Conservation (phyloP, 768 basidiomycete genomes). For the Pleurotus pulmonarius region DNA sequence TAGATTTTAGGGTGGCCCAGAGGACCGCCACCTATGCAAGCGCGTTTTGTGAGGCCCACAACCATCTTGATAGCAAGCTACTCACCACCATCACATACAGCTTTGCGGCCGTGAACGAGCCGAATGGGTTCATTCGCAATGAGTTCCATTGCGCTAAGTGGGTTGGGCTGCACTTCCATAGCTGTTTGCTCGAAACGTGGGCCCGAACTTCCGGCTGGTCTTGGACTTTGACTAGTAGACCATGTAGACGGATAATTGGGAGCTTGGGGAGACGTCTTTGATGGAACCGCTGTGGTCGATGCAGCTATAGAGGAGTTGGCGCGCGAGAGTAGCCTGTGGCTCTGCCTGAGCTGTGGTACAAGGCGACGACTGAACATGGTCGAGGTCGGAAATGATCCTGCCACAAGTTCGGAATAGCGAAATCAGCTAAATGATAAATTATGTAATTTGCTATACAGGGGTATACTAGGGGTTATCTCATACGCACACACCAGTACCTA, state of each 20-base stretch:
- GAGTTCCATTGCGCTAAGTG: slow-evolving; percentile 89
- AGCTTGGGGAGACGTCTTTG: slow-evolving; percentile 56
- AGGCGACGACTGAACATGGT: slow-evolving; percentile 1
- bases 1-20: slow-evolving; percentile 96
- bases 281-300: slow-evolving; percentile 9
- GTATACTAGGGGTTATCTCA: too few species aligned
- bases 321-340: not conserved
- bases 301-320: slow-evolving; percentile 5
- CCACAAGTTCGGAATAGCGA: too few species aligned
- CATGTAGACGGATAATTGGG: slow-evolving; percentile 83
- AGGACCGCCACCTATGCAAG: slow-evolving; percentile 75
- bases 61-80: slow-evolving; percentile 11
- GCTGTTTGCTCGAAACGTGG: slow-evolving; percentile 92
- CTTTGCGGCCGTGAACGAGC: slow-evolving; percentile 77
- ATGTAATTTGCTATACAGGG: too few species aligned
- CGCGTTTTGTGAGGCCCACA: slow-evolving; percentile 8
- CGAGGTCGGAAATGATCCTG: not conserved
- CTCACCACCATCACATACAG: slow-evolving; percentile 94
- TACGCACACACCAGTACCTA: too few species aligned
- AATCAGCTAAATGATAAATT: too few species aligned
- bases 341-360: slow-evolving; percentile 5
- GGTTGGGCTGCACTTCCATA: slow-evolving; percentile 84
- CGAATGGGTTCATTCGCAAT: slow-evolving; percentile 83
- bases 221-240: slow-evolving; percentile 78
- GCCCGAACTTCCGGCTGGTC: slow-evolving; percentile 53